phyloP scores from a whole-genome alignment of 23 red algal genomes.

The Gracilaria domingensis region DNA sequence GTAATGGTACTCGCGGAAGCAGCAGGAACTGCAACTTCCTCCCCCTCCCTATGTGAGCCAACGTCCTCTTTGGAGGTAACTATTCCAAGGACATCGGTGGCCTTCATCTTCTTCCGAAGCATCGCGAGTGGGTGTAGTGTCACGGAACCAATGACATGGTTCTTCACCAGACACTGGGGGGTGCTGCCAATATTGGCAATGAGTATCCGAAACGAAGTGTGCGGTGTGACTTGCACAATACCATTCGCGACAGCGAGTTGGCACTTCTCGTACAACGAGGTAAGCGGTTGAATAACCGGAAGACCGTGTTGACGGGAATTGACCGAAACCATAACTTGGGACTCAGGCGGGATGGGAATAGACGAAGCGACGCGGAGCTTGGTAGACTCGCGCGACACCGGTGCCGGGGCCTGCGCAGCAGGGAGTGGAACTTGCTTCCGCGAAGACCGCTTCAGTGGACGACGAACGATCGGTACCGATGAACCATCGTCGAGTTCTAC shows the following conservation, averaged over 20 bases:
- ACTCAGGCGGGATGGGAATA: no score
- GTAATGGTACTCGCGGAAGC: no score
- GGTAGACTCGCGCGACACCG: no score
- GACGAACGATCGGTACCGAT: no score
- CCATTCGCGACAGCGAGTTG: conserved; percentile 10
- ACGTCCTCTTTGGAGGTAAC: background rate
- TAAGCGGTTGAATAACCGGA: conserved; percentile 2
- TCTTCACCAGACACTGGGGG: conserved; percentile 3
- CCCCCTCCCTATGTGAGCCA: background rate
- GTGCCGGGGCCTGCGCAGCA: no score
- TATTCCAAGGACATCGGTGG: background rate
- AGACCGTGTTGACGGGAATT: conserved; percentile 17
- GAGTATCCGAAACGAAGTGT: conserved; percentile 6
- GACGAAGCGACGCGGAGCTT: no score
- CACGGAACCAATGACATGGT: conserved; percentile 1
- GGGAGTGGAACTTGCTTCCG: no score
- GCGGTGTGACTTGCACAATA: conserved; percentile 6
- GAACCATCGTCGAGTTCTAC: no score
- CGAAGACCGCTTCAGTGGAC: no score
- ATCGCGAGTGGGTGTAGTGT: conserved; percentile 16
- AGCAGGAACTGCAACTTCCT: no score
- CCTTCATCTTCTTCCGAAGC: background rate
- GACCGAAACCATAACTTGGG: background rate
- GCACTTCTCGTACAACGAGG: conserved; percentile 23
- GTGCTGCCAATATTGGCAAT: conserved; percentile 28